Evolutionary conservation across 352 stramenopile species (phyloP).

Genomic region (Phytophthora cactorum): DNA sequence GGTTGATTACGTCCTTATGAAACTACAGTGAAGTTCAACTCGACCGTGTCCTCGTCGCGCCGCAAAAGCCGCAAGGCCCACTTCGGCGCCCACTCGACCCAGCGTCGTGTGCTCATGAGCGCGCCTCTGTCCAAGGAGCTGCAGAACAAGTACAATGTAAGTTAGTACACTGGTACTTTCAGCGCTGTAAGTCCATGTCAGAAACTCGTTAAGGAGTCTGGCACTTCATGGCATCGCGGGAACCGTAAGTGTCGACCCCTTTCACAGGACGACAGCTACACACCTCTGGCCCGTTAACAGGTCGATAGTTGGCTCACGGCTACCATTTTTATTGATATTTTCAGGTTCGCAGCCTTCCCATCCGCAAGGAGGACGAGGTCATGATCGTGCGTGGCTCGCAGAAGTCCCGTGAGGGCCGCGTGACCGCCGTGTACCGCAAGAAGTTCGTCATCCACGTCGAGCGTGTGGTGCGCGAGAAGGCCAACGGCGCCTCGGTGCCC

Average conservation of each 20-base stretch:
- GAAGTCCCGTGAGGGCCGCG: conserved; percentile 99
- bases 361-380: conserved; percentile 99
- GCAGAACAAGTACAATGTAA: conserved; percentile 99
- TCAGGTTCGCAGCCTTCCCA: conserved; percentile 97
- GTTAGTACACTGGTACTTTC: conserved; percentile 90
- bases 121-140: conserved; percentile 99
- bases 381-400: conserved; percentile 97
- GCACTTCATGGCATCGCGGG: conserved; percentile 91
- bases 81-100: conserved; percentile 97
- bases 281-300: neutral
- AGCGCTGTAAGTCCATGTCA: conserved; percentile 91
- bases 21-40: conserved; percentile 93
- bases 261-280: conserved; percentile 13
- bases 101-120: conserved; percentile 97
- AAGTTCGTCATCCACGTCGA: conserved; percentile 99
- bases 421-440: conserved; percentile 98
- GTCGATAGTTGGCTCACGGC: conserved; percentile 5
- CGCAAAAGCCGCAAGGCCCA: conserved; percentile 99
- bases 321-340: neutral
- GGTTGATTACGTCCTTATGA: neutral
- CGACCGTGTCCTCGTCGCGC: conserved; percentile 94
- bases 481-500: conserved; percentile 95
- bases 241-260: conserved; percentile 77
- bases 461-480: conserved; percentile 98
- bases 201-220: conserved; percentile 45